Base-by-base conservation (phyloP, 768 basidiomycete genomes). In the Harrya chromipes region DNA sequence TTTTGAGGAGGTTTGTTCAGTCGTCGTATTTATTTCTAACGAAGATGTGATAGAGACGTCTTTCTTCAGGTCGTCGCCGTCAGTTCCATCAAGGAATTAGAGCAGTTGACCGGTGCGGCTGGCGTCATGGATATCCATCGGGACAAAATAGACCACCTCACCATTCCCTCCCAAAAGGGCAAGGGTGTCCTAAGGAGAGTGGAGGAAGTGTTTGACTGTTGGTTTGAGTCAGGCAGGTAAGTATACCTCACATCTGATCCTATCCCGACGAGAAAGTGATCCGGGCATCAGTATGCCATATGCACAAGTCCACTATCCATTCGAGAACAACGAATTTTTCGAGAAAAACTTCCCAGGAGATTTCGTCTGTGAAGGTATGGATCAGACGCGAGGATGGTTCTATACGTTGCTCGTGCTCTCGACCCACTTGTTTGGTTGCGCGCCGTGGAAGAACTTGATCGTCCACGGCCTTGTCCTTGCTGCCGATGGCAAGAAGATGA, bases 371-470 rank as follows among this genome's bases (percentile, higher is more conserved):
- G 97, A 99, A 69, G 95, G 94, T 62, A 95, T 99, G 54, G 97
- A 99, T 69, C 97, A 99, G 71, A 98, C 95, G 23, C 84, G 97
- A 60, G 97, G 97, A 20, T 99, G 97, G 97, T 99, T 99, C 80
- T 99, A 99, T 74, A 98, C 97, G 3, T 72, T 99, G 13, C 82
- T 99, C 36, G 94, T 99, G 4, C 77, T 98, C 21, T 90, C 90
- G n/a, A 97, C 94, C 19, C 94, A 95, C 66, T 77, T 99, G 44
- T 97, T 97, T 63, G 87, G 86, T 39, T 83, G 70, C 48, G 95
- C 97, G 2, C 95, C 97, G 4, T 98, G 97, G 95, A 92, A 94
- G 75, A 99, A 99, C 69, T 72, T 99, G 60, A 97, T 98, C 54
- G 92, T 94, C 39, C 91, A 87, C 33, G 97, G 97, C 55, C 84